Evolutionary conservation across 129 eudicot genomes (phyloP), one percentile per base, ranked within the genome.

Genomic region (Flaveria trinervia): DNA sequence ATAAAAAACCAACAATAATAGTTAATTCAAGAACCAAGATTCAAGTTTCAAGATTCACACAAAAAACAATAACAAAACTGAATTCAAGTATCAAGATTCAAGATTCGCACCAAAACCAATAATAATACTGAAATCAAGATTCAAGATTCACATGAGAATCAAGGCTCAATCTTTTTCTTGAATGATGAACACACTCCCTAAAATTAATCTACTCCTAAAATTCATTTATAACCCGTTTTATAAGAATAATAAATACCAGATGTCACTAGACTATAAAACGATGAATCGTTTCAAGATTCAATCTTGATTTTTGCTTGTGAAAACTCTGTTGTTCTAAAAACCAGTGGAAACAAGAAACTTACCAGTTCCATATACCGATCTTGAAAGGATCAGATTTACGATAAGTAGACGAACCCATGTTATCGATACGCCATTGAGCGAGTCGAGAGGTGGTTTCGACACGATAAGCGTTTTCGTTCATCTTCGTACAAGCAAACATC

Each of bases 361-460:
- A 94, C 97, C 98, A 94, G 76, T 91, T 94, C 97, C 97, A 94
- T 51, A 82, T 87, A 13, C 97, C 98, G 85, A 94, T 89, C 86
- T 84, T 89, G 83, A 94, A 94, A 86, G 97, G 97, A 87, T 94
- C 98, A 30, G 98, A 94, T 79, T 92, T 92, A 7, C 98, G 84
- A 65, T 91, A 91, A 17, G 96, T 84, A 66, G 89, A 94, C 7
- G 96, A 89, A 60, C 97, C 86, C 69, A 86, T 77, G 57, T 84
- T 87, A 33, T 91, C 96, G 83, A 94, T 89, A 50, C 98, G 80
- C 97, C 98, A 94, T 89, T 94, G 98, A 41, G 98, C 98, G 52
- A 94, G 92, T 4, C 98, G 97, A 0, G 97, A 84, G 13, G 98
- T 94, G 49, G 98, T 94, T 54, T 87, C 93, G 33, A 94, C 97